Evolutionary conservation across 2,329 filamentous ascomycete species (phyloP).

Genomic region (Colletotrichum kahawae): DNA sequence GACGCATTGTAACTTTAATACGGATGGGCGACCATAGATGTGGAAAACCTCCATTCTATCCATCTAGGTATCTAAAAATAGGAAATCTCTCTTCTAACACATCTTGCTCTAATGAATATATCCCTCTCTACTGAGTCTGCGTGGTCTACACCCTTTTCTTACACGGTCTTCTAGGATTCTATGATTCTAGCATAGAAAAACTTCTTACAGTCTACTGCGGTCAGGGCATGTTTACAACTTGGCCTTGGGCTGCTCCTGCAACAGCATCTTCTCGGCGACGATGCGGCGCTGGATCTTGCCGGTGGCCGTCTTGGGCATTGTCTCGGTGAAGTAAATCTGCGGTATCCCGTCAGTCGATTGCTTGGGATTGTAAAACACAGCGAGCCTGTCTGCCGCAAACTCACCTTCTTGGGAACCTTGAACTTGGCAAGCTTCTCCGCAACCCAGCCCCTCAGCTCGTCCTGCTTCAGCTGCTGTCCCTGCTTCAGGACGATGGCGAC

Average conservation of each 20-base stretch:
- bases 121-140: background rate
- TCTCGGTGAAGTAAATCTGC: conserved; percentile 80
- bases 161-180: background rate
- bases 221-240: conserved; percentile 49
- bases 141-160: background rate
- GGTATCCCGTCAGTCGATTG: background rate
- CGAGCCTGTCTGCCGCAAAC: conserved; percentile 15
- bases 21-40: background rate
- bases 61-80: conserved; percentile 3
- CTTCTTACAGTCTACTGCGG: background rate
- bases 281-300: conserved; percentile 87
- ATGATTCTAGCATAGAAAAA: background rate
- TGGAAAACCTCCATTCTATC: conserved; percentile 7
- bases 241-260: conserved; percentile 62
- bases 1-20: background rate
- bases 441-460: conserved; percentile 73
- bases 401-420: conserved; percentile 82
- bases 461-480: conserved; percentile 58
- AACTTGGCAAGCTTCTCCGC: conserved; percentile 77
- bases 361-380: background rate
- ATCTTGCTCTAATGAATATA: background rate
- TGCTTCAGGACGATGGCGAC: conserved; percentile 78
- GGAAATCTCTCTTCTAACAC: background rate
- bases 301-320: conserved; percentile 92
- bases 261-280: conserved; percentile 85